Evolutionary conservation across 108 stramenopile species (phyloP).

Genomic region (Nitzschia sp.): DNA sequence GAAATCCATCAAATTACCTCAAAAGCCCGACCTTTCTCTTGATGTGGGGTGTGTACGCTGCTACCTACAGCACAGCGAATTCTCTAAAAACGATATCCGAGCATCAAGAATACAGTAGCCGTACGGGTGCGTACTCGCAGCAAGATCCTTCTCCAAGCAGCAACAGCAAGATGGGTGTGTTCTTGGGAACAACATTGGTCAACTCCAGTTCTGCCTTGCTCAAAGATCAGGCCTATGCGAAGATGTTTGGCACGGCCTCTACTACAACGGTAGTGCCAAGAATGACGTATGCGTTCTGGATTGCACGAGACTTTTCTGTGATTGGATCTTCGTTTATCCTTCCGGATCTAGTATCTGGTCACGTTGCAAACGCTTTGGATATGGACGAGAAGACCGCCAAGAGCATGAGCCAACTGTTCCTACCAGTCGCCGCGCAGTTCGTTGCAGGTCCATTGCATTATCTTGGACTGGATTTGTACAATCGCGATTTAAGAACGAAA

Average conservation of each 20-base stretch:
- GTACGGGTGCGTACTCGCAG: background rate
- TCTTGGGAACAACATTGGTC: conserved; percentile 50
- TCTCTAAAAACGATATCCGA: conserved; percentile 48
- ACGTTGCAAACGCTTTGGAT: background rate
- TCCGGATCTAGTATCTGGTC: conserved; percentile 35
- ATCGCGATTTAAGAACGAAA: conserved; percentile 30
- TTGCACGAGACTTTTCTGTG: conserved; percentile 45
- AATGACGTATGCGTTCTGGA: conserved; percentile 50
- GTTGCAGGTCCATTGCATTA: conserved; percentile 56
- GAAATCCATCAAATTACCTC: conserved; percentile 35
- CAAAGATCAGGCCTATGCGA: conserved; percentile 57
- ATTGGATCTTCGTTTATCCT: conserved; percentile 61
- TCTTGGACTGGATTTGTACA: conserved; percentile 57
- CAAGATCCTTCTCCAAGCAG: too few species aligned
- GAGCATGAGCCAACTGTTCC: conserved; percentile 37
- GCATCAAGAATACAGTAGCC: conserved; percentile 23
- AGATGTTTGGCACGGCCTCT: conserved; percentile 36
- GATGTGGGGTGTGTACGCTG: conserved; percentile 67
- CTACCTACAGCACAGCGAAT: conserved; percentile 53
- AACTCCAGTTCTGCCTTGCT: conserved; percentile 49
- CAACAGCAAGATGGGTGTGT: conserved; percentile 34
- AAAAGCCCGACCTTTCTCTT: conserved; percentile 67
- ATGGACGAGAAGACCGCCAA: conserved; percentile 26
- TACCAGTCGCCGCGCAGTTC: conserved; percentile 47
- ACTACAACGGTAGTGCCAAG: conserved; percentile 22